Evolutionary conservation across 1,139 yeast species (phyloP).

Genomic region (Meyerozyma smithsonii): DNA sequence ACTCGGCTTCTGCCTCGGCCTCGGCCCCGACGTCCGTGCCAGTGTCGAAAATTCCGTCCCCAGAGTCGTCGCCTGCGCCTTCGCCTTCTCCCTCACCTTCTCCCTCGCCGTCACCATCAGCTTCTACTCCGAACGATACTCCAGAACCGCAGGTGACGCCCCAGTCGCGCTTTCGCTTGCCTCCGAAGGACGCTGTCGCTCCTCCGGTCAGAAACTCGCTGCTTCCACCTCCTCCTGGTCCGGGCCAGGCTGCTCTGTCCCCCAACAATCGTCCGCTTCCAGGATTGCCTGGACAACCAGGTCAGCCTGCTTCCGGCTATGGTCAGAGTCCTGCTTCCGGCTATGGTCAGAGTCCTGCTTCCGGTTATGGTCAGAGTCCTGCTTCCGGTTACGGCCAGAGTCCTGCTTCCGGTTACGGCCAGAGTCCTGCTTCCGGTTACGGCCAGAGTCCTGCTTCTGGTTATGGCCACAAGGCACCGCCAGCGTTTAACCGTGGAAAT

Average conservation of each 20-base stretch:
- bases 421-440: too few species aligned
- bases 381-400: slow-evolving; percentile 2
- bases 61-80: slow-evolving; percentile 7
- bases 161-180: slow-evolving; percentile 13
- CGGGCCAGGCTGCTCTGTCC: slow-evolving; percentile 7
- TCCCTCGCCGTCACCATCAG: slow-evolving; percentile 4
- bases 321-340: background rate
- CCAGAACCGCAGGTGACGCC: slow-evolving; percentile 7
- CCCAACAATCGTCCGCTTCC: slow-evolving; percentile 6
- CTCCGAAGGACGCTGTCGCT: slow-evolving; percentile 22
- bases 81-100: slow-evolving; percentile 3
- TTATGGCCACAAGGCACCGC: slow-evolving; percentile 1
- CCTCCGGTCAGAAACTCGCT: slow-evolving; percentile 32
- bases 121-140: background rate
- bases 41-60: slow-evolving; percentile 7
- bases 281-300: slow-evolving; percentile 4
- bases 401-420: background rate
- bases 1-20: slow-evolving; percentile 5
- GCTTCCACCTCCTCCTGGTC: slow-evolving; percentile 14
- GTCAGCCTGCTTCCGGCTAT: background rate
- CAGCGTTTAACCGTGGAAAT: slow-evolving; percentile 5
- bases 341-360: too few species aligned
- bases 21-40: too few species aligned
- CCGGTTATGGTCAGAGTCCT: slow-evolving; percentile 3
- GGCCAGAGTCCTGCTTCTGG: too few species aligned